Conservation (phyloP, 805 yeast genomes). For the Hanseniaspora lindneri region DNA sequence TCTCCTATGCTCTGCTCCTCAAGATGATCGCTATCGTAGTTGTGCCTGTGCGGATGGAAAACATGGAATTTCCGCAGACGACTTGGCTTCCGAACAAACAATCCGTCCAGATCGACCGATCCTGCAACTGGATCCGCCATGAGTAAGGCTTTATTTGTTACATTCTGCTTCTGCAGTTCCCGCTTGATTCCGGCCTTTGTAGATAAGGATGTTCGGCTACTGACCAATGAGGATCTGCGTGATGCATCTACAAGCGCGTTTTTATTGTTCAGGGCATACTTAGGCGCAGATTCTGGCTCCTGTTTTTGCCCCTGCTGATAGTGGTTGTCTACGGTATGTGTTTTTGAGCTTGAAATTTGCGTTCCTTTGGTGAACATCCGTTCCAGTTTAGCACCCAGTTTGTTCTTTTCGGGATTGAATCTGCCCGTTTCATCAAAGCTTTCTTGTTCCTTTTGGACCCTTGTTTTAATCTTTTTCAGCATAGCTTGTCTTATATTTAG, state of each 20-base stretch:
- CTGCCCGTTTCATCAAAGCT: slow-evolving; percentile 20
- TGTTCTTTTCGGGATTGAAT: slow-evolving; percentile 29
- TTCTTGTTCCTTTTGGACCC: slow-evolving; percentile 25
- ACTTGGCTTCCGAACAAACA: slow-evolving; percentile 1
- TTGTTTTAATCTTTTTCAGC: slow-evolving; percentile 19
- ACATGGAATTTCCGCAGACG: background rate
- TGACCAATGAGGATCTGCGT: slow-evolving; percentile 5
- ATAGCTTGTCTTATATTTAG: background rate
- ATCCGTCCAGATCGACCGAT: slow-evolving; percentile 8
- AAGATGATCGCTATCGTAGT: slow-evolving; percentile 4
- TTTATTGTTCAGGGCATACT: too few species aligned
- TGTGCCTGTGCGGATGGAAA: background rate
- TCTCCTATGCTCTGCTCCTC: slow-evolving; percentile 15
- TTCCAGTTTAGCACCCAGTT: slow-evolving; percentile 29
- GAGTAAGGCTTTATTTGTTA: slow-evolving; percentile 8
- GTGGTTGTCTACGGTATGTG: background rate
- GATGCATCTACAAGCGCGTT: background rate
- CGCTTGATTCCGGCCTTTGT: slow-evolving; percentile 5
- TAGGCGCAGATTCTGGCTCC: too few species aligned
- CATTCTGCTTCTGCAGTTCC: slow-evolving; percentile 6
- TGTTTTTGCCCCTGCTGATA: background rate
- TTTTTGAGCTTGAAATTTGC: background rate
- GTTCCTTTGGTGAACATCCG: slow-evolving; percentile 23
- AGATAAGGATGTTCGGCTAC: slow-evolving; percentile 8
- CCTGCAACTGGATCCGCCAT: slow-evolving; percentile 16